These are phyloP conservation scores for Pichia pseudocactophila DNA, from an alignment of 805 yeast species.

Conservation along the genomic window DNA sequence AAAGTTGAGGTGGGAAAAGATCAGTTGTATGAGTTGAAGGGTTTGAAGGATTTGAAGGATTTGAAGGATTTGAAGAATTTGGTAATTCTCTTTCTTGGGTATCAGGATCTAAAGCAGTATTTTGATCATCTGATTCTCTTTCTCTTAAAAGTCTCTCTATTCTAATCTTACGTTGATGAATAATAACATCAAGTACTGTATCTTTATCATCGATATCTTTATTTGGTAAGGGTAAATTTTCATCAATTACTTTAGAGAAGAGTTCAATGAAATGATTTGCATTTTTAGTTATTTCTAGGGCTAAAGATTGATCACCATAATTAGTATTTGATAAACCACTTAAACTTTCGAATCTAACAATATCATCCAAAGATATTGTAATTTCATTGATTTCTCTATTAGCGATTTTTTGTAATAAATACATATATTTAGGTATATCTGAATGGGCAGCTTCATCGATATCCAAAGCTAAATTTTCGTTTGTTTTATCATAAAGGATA, in stretches of 20 bases:
- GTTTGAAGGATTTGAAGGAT: not conserved
- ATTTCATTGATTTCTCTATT: conserved; percentile 70
- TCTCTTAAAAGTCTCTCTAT: conserved; percentile 67
- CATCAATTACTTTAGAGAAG: conserved; percentile 68
- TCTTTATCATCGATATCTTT: conserved; percentile 70
- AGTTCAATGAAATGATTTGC: conserved; percentile 74
- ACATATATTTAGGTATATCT: conserved; percentile 65
- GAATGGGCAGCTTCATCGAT: conserved; percentile 18
- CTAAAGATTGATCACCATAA: conserved; percentile 25
- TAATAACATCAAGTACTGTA: conserved; percentile 86
- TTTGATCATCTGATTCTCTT: conserved; percentile 50
- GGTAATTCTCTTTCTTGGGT: conserved; percentile 6
- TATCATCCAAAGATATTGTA: conserved; percentile 75
- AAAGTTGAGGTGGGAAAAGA: conserved; percentile 75
- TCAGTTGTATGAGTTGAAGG: conserved; percentile 30
- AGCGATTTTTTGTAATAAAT: conserved; percentile 66
- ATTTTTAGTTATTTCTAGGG: conserved; percentile 57
- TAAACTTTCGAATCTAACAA: conserved; percentile 55
- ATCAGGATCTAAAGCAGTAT: conserved; percentile 28
- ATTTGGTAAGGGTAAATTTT: conserved; percentile 80
- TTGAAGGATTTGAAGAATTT: conserved; percentile 1
- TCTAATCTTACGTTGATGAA: conserved; percentile 81
- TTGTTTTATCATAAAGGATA: conserved; percentile 29
- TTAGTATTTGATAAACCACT: conserved; percentile 1
- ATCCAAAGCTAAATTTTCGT: conserved; percentile 22